Evolutionary conservation across 148 eudicot genomes (phyloP).

Genomic region (Rhododendron kiyosumense): DNA sequence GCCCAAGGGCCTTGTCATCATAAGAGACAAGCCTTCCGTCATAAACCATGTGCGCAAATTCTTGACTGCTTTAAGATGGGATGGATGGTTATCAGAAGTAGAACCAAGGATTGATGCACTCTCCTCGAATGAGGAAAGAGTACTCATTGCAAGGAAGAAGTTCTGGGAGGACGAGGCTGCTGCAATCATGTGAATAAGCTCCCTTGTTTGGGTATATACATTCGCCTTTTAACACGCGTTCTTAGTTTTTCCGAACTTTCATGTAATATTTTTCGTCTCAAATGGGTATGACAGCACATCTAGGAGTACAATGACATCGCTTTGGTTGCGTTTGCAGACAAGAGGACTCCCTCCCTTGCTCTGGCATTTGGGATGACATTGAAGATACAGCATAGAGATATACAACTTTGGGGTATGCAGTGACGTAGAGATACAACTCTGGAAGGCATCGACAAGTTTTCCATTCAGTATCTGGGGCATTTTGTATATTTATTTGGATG

Average conservation of each 20-base stretch:
- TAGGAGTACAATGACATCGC: background rate
- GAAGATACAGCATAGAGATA: background rate
- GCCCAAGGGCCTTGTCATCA: slow-evolving; percentile 61
- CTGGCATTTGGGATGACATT: background rate
- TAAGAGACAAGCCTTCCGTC: slow-evolving; percentile 49
- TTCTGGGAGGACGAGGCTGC: slow-evolving; percentile 34
- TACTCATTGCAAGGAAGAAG: slow-evolving; percentile 56
- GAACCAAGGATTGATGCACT: slow-evolving; percentile 65
- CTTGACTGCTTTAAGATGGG: slow-evolving; percentile 44
- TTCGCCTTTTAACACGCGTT: background rate
- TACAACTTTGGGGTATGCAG: background rate
- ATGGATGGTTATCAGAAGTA: slow-evolving; percentile 59
- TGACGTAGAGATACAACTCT: background rate
- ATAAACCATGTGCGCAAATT: slow-evolving; percentile 38
- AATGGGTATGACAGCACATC: background rate
- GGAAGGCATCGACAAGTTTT: background rate
- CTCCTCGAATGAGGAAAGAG: slow-evolving; percentile 56
- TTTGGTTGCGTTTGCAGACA: background rate
- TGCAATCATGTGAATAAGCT: slow-evolving; percentile 24
- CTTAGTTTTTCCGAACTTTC: background rate
- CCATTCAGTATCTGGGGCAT: background rate
- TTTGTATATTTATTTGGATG: background rate
- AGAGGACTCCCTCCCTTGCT: background rate
- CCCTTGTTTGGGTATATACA: slow-evolving; percentile 13
- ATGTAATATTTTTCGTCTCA: background rate